Evolutionary conservation across 1,139 yeast species (phyloP), one percentile per base, ranked within the genome.

Genomic region (Kazachstania sp.): DNA sequence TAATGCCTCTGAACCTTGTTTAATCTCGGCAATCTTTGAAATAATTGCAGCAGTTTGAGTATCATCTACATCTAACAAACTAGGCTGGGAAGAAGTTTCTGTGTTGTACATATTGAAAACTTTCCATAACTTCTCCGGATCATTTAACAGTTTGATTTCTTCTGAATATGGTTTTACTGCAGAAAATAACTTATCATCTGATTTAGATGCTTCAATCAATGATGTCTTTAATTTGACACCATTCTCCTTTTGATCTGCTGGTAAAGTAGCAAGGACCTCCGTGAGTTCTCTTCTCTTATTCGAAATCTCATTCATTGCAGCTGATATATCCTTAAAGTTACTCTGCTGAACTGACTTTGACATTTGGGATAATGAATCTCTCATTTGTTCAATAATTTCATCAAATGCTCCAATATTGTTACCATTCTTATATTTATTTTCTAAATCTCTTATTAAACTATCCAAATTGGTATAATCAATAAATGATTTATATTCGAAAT

Each of bases 401-500:
- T 61, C 56, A 30, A 44, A 44, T 13, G 50, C 41, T 13, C 41
- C 37, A 9, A 47, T 43, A 8, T 42, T 43, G n/a, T 51, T 48
- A 9, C 57, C 59, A 30, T 49, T 50, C 26, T 49, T 54, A 29
- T 54, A 58, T 42, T 52, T 56, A 23, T 55, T 53, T 53, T 79
- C 78, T 45, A 86, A 64, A 31, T 77, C 78, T 13, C 71, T 72
- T 26, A 88, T 61, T 1, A 88, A 76, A 32, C 74, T 72, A 1
- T 97, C 96, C 49, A 92, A 70, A 49, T 83, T 82, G 54, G 88
- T 74, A 57, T 78, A 86, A 59, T 87, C 97, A 48, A 88, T 71
- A 4, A 86, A 86, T 1, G 95, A 86, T 1, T 74, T 66, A 45
- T 84, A 72, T 59, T 88, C 95, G 62, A 86, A 85, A 53, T 87